Evolutionary conservation across 1,284 basidiomycete species (phyloP).

Genomic region (Ganoderma lingzhi): DNA sequence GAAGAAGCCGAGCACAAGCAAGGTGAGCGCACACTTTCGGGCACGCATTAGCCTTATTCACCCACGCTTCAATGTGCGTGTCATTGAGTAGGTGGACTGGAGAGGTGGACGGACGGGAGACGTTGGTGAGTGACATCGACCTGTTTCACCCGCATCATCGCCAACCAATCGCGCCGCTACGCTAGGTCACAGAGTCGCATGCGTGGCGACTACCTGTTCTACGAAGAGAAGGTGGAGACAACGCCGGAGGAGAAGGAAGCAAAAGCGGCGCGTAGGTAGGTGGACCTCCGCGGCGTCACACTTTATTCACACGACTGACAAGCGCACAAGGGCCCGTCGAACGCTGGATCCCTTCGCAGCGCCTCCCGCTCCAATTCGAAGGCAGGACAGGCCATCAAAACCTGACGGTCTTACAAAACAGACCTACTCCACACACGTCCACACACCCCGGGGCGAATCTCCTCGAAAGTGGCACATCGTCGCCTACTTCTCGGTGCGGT

Average conservation of each 20-base stretch:
- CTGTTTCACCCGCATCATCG: conserved; percentile 15
- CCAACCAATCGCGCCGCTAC: conserved; percentile 5
- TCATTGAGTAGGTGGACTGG: conserved; percentile 58
- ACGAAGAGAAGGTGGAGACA: conserved; percentile 81
- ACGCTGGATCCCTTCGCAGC: conserved; percentile 66
- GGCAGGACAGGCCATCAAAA: conserved; percentile 77
- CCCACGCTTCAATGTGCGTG: conserved; percentile 28
- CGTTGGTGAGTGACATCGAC: conserved; percentile 58
- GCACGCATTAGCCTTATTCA: conserved; percentile 15
- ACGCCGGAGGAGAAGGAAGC: conserved; percentile 78
- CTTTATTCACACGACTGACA: conserved; percentile 26
- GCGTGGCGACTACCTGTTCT: conserved; percentile 82
- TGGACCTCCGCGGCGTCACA: conserved; percentile 19
- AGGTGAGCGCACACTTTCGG: conserved; percentile 33
- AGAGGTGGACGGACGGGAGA: conserved; percentile 81
- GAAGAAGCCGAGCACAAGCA: conserved; percentile 80
- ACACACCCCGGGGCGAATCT: conserved; percentile 60
- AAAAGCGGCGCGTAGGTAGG: conserved; percentile 74
- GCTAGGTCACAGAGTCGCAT: conserved; percentile 82
- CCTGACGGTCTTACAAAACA: conserved; percentile 81
- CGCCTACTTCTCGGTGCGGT: conserved; percentile 76
- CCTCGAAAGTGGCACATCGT: conserved; percentile 82
- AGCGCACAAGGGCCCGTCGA: conserved; percentile 58
- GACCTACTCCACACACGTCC: conserved; percentile 78
- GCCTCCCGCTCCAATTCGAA: conserved; percentile 63